Base-by-base conservation (phyloP, 768 basidiomycete species). In the Mycena galopus region DNA sequence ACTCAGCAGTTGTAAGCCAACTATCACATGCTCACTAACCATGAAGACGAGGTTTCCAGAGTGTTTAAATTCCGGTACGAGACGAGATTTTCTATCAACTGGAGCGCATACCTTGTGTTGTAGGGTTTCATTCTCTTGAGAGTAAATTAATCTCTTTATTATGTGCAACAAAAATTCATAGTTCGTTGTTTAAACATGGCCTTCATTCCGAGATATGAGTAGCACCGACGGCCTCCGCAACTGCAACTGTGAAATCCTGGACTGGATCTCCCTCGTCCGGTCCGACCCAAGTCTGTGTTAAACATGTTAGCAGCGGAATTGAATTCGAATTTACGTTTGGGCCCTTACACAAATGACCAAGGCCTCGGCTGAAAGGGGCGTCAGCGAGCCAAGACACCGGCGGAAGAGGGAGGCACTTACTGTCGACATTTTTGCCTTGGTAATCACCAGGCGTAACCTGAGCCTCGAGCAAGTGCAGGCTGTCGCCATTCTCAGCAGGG, bases 191-290 rank as follows among this genome's bases (percentile, higher is more conserved):
- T 29, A 29, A 63, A 63, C 29, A 50, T 16, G 17, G 61, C 61
- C 44, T 51, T 63, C 62, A 50, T 32, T 32, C 65, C 39, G 65
- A 56, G 65, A 66, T 37, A 4, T 53, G 65, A 39, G 65, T 66
- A 42, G 65, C 65, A 66, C 65, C 65, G 29, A 66, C 25, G 35
- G 65, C 65, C 65, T 66, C 65, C 17, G 65, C 65, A 57, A 66
- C 65, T 39, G 33, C 65, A 42, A n/a, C 55, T 44, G 65, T 66
- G 55, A 56, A 66, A 64, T 64, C 63, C 47, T 64, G 65, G 39
- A 57, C 51, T 29, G 51, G 65, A 66, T 66, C 53, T 66, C 65
- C 55, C 55, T 14, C 65, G 55, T 21, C 57, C 55, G 65, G 51
- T 21, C 55, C 65, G 19, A 57, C 55, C 65, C 65, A 66, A 56